Evolutionary conservation across 768 basidiomycete species (phyloP), one percentile per base, ranked within the genome.

Genomic region (Trametes gibbosa): DNA sequence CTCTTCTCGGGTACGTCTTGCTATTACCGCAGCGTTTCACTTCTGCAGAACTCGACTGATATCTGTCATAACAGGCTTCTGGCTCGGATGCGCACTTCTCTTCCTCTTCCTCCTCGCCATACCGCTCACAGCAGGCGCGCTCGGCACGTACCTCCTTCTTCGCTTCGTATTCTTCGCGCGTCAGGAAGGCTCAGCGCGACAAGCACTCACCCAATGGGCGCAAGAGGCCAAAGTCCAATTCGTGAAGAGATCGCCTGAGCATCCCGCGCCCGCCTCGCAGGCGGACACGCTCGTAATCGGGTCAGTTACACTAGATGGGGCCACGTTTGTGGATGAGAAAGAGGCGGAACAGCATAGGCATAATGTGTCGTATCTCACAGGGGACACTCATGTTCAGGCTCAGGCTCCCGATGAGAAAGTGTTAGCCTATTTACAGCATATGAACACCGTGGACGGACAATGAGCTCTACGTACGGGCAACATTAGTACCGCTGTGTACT

Each of bases 51-150:
- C 19, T 14, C 34, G 13, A 16, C 27, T 25, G 10, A 27, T 16
- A 25, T 48, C 24, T 14, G 34, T 24, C 12, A 13, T 16, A 16
- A 4, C 49, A 68, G 67, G 60, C 3, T 56, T 56, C 34, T 47
- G 58, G 59, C 60, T 68, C 40, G 58, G 41, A 2, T 63, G 64
- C 62, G 56, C 50, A 1, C 59, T 68, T 45, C 16, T 48, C n/a
- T 34, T 65, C 53, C 53, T 68, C 10, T 35, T 65, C 35, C 32
- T 64, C 32, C 58, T 66, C 52, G 51, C 60, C 27, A 45, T 54
- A 24, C 51, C 57, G 34, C 51, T 59, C 29, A 53, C 58, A 2
- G 37, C 61, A n/a, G 23, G 56, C 43, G 25, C 32, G 19, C 41
- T 68, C 25, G 41, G 45, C 27, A 47, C 53, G 5, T 61, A 59